phyloP scores from a whole-genome alignment of 2,329 filamentous ascomycete species.

The Periconia sp. region DNA sequence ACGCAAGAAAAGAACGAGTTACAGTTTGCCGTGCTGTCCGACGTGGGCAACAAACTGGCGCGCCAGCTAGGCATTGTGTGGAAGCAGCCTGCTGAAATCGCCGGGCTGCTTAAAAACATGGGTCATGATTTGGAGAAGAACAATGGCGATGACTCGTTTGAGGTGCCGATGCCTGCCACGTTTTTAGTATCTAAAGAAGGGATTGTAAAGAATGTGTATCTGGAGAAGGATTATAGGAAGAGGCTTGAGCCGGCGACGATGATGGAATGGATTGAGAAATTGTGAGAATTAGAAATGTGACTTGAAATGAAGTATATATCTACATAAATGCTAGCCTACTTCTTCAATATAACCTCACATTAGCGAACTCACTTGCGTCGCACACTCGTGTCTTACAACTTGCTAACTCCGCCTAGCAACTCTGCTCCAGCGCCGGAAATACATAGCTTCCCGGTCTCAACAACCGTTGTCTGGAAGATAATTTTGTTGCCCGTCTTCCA shows the following conservation, averaged over 20 bases:
- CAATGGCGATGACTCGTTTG: conserved; percentile 11
- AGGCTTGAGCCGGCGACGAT: conserved; percentile 7
- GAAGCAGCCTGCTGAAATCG: conserved; percentile 9
- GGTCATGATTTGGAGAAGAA: conserved; percentile 5
- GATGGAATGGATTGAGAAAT: conserved; percentile 7
- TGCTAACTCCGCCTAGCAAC: conserved; percentile 61
- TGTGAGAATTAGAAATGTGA: too few species aligned
- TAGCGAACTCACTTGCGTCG: too few species aligned
- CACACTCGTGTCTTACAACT: conserved; percentile 39
- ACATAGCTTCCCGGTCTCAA: conserved; percentile 89
- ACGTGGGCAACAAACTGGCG: conserved; percentile 46
- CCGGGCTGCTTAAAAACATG: too few species aligned
- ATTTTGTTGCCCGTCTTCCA: conserved; percentile 85
- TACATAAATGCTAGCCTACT: too few species aligned
- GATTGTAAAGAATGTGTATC: conserved; percentile 8
- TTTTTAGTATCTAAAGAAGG: conserved; percentile 7
- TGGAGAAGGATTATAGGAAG: conserved; percentile 11
- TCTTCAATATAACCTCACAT: too few species aligned
- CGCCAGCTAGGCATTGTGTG: conserved; percentile 11
- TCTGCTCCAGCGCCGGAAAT: conserved; percentile 83
- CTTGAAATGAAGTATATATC: too few species aligned
- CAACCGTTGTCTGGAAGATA: conserved; percentile 85
- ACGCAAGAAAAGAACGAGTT: conserved; percentile 50
- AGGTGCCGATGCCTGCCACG: conserved; percentile 10
- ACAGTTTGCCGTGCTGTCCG: conserved; percentile 50